phyloP scores from a whole-genome alignment of 768 basidiomycete genomes.

The Scleroderma citrinum region DNA sequence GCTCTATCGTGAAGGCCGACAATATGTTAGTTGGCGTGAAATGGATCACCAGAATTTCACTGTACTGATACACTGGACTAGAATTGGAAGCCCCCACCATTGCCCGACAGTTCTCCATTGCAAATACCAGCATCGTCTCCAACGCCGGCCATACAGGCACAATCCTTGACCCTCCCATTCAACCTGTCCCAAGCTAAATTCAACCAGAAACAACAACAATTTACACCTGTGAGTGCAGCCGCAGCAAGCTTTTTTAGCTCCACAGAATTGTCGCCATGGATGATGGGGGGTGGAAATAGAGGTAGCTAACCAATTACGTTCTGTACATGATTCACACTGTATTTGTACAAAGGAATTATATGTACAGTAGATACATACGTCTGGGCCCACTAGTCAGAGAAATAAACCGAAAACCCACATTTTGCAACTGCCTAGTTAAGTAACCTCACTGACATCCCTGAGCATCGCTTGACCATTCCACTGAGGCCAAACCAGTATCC shows the following conservation, averaged over 20 bases:
- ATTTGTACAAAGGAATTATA: not conserved
- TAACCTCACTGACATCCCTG: no score
- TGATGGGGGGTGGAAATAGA: slow-evolving; percentile 4
- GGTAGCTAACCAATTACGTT: not conserved
- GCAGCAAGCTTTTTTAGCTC: slow-evolving; percentile 12
- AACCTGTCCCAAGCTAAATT: slow-evolving; percentile 22
- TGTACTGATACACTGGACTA: slow-evolving; percentile 16
- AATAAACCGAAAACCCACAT: no score
- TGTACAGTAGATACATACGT: no score
- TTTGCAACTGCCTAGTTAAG: no score
- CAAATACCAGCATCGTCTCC: slow-evolving; percentile 3
- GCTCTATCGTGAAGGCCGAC: slow-evolving; percentile 70
- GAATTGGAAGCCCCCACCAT: slow-evolving; percentile 54
- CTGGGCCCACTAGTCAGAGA: no score
- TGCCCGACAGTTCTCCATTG: slow-evolving; percentile 9
- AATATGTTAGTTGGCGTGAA: slow-evolving; percentile 51
- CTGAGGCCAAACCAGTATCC: no score
- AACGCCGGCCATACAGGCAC: slow-evolving; percentile 3
- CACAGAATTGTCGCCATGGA: slow-evolving; percentile 12
- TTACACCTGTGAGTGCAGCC: slow-evolving; percentile 17
- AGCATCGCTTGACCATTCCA: no score
- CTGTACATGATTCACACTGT: not conserved
- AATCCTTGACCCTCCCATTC: slow-evolving; percentile 12
- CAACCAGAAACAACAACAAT: slow-evolving; percentile 15
- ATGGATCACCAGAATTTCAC: not conserved